Base-by-base conservation (phyloP, 805 yeast species). In the Kodamaea laetipori region DNA sequence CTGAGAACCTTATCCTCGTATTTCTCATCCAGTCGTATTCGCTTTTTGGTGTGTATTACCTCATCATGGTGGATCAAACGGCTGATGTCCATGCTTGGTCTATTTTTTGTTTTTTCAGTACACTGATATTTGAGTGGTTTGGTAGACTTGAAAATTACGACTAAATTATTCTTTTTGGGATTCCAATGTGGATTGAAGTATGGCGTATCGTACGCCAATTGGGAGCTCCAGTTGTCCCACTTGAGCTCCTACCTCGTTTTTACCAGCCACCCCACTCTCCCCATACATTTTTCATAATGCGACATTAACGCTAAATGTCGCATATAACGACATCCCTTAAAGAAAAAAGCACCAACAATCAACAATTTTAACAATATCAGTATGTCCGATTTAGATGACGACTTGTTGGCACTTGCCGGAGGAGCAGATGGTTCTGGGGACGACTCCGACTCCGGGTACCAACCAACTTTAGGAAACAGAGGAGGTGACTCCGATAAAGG, bases 311-410 rank as follows among this genome's bases (percentile, higher is more conserved):
- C n/a, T 11, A 6, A 10, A 30, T 30, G 34, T 30, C 34, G 34
- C 34, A 13, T 6, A 5, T 5, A 13, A 15, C 34, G 17, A 13
- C 34, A 15, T 17, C 19, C n/a, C n/a, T n/a, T n/a, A 13, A 15
- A 15, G 15, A 3, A 5, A 17, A 30, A 30, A 30, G n/a, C n/a
- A n/a, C n/a, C n/a, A 30, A 40, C 31, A 33, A 16, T 26, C 24
- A 24, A 28, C 24, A 21, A 21, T 21, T 21, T 21, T 8, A 21
- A 8, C 24, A 21, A 21, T 21, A 21, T 8, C 24, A 21, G 8
- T 15, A 86, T 86, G 95, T 83, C 90, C 48, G 95, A 71, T 55
- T 80, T 89, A 59, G 97, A 90, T 62, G 98, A 92, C 63, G 99
- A 94, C 77, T 78, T 94, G 69, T 78, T 92, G 60, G 98, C 97